These are phyloP conservation scores for Xylaria castorea DNA, from an alignment of 495 filamentous ascomycete species.

Conservation along the genomic window DNA sequence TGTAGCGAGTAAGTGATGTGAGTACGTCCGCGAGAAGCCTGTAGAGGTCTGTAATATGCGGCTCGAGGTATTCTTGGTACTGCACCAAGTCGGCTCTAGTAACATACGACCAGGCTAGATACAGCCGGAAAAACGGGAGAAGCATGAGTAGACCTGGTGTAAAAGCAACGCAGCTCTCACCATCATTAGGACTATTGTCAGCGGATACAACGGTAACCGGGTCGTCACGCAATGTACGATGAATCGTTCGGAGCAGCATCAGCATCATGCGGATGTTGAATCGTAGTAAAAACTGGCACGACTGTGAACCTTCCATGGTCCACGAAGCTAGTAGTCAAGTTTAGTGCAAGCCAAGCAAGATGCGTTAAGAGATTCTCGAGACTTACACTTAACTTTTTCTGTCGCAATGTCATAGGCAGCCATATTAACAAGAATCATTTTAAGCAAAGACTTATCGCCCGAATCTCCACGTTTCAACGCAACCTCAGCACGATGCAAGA, in stretches of 20 bases:
- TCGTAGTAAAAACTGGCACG: constrained; percentile 75
- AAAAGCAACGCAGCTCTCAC: constrained; percentile 35
- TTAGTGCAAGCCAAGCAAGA: constrained; percentile 33
- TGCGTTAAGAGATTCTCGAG: constrained; percentile 20
- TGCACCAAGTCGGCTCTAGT: constrained; percentile 45
- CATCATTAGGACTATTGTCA: constrained; percentile 21
- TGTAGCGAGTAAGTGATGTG: constrained; percentile 42
- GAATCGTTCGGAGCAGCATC: constrained; percentile 74
- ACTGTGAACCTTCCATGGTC: constrained; percentile 53
- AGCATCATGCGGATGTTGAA: constrained; percentile 85
- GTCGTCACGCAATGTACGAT: constrained; percentile 67
- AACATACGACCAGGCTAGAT: constrained; percentile 53
- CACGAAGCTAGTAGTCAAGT: constrained; percentile 36
- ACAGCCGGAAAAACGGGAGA: constrained; percentile 50
- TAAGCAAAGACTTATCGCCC: constrained; percentile 64
- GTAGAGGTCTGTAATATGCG: constrained; percentile 50
- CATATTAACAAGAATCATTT: constrained; percentile 85
- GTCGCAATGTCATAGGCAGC: constrained; percentile 77
- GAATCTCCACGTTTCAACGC: constrained; percentile 70
- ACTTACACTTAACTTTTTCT: constrained; percentile 66
- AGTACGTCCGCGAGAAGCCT: constrained; percentile 44
- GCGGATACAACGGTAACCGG: constrained; percentile 23
- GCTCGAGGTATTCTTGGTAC: constrained; percentile 50
- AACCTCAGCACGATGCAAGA: constrained; percentile 75
- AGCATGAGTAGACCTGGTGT: constrained; percentile 37